phyloP scores from a whole-genome alignment of 495 filamentous ascomycete genomes.

The Penicillium alfredii region DNA sequence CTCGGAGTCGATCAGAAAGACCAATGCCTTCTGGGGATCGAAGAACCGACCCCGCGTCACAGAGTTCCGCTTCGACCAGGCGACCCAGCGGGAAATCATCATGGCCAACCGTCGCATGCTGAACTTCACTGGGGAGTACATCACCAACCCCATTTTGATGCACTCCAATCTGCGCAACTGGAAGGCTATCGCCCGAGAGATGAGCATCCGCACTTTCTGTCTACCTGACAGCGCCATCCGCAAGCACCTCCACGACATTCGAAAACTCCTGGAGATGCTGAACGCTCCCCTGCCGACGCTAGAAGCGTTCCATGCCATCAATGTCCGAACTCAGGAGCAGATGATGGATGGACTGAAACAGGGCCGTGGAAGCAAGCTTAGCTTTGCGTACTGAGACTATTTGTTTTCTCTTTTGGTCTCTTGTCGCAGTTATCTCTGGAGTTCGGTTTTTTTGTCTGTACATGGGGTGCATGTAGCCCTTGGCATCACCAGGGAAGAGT shows the following conservation, averaged over 20 bases:
- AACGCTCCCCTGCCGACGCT: conserved; percentile 37
- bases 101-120: conserved; percentile 43
- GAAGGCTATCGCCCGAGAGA: conserved; percentile 44
- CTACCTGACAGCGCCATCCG: conserved; percentile 47
- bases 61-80: conserved; percentile 54
- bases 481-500: too few species aligned
- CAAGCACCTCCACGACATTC: conserved; percentile 49
- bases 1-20: conserved; percentile 41
- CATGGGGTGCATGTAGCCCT: too few species aligned
- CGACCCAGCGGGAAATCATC: conserved; percentile 49
- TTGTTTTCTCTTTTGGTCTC: not conserved
- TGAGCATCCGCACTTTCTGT: conserved; percentile 53
- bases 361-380: not conserved
- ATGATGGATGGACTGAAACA: not conserved
- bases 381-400: not conserved
- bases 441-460: too few species aligned
- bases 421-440: too few species aligned
- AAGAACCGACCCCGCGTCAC: conserved; percentile 49
- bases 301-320: conserved; percentile 35
- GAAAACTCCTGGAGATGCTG: conserved; percentile 49
- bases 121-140: conserved; percentile 41
- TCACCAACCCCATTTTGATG: conserved; percentile 36
- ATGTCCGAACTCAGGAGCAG: conserved; percentile 15
- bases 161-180: conserved; percentile 47
- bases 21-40: conserved; percentile 38